Evolutionary conservation across 139 green algal species (phyloP), one percentile per base, ranked within the genome.

Genomic region (Gonium pectorale): DNA sequence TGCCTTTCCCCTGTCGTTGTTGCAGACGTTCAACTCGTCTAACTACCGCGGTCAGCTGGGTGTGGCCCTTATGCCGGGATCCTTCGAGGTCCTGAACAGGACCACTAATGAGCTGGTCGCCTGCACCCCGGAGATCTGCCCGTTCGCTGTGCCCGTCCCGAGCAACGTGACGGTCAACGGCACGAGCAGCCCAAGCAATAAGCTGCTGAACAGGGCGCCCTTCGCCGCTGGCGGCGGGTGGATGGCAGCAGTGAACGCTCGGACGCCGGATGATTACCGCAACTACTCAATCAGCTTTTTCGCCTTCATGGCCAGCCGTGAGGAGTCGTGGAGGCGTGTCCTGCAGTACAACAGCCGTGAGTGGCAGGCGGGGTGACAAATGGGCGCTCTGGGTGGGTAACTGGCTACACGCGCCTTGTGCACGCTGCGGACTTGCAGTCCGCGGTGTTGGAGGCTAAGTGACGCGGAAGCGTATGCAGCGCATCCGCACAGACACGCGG

Each of bases 41-140:
- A 13, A 35, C 33, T 73, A 68, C 46, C 72, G 72, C n/a, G 85
- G 85, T 67, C 51, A 75, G 3, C 51, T 89, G 35, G 85, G 85
- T 15, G 60, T 75, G 27, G 85, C 75, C 17, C 67, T 51, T 26
- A 66, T 86, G 64, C 85, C 85, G 3, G 85, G 85, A 8, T 75
- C 68, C 56, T 70, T 68, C 56, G n/a, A 72, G 35, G 85, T 89
- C 19, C 77, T 86, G 15, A 73, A 89, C 77, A 75, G 85, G 17
- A 40, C 35, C 40, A 60, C 66, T 56, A 89, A 89, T 51, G 37
- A 54, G 5, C 64, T 80, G 5, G 59, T 77, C 27, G 0, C 40
- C 56, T 89, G 85, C 68, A 81, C 85, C 29, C 11, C 21, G 24
- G 43, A 49, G 15, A 56, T 86, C 35, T 89, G 85, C 77, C 85